Conservation (phyloP, 2,329 filamentous ascomycete species). For the Trichothecium sympodiale region DNA sequence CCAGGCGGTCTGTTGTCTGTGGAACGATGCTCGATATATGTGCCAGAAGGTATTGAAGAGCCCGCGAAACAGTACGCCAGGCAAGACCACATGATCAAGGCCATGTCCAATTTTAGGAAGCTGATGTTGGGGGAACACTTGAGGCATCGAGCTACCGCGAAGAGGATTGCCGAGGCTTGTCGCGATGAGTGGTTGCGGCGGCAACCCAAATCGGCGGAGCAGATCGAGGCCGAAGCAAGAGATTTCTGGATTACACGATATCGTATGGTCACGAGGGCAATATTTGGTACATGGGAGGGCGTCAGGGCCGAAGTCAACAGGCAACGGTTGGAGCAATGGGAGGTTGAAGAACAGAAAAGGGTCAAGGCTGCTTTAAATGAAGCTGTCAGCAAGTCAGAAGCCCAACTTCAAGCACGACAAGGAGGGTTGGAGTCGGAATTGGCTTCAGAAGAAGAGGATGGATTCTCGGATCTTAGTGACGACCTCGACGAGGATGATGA, state of each 20-base stretch:
- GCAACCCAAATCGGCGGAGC: slow-evolving; percentile 66
- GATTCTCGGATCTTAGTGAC: slow-evolving; percentile 36
- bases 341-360: slow-evolving; percentile 52
- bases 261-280: slow-evolving; percentile 52
- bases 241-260: slow-evolving; percentile 58
- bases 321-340: slow-evolving; percentile 48
- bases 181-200: slow-evolving; percentile 63
- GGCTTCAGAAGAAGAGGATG: slow-evolving; percentile 31
- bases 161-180: slow-evolving; percentile 67
- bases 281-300: slow-evolving; percentile 53
- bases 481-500: slow-evolving; percentile 25
- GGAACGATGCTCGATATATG: slow-evolving; percentile 59
- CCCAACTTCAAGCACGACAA: slow-evolving; percentile 53
- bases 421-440: slow-evolving; percentile 42
- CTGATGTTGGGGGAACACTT: slow-evolving; percentile 71
- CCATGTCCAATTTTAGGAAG: slow-evolving; percentile 69
- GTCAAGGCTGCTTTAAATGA: slow-evolving; percentile 61
- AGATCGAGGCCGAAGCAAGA: slow-evolving; percentile 68
- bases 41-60: slow-evolving; percentile 62
- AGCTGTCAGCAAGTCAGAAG: slow-evolving; percentile 61
- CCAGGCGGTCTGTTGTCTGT: slow-evolving; percentile 65
- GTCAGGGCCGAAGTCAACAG: slow-evolving; percentile 51
- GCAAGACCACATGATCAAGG: slow-evolving; percentile 71
- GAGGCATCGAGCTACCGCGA: slow-evolving; percentile 66
- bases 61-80: slow-evolving; percentile 76